Evolutionary conservation across 257 asterid species (phyloP).

Genomic region (Solanum arcanum): DNA sequence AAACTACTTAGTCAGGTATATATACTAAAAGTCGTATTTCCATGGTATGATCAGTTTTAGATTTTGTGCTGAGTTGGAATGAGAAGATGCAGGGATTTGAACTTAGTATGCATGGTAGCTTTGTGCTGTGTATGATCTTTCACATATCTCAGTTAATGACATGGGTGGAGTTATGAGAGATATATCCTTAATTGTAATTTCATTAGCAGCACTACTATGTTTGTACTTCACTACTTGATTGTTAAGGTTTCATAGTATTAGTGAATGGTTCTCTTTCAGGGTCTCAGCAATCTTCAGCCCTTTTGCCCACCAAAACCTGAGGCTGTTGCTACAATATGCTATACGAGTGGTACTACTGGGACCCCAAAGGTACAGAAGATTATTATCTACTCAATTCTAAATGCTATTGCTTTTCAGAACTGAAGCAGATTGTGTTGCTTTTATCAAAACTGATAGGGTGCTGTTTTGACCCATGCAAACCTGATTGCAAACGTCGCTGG

Average conservation of each 20-base stretch:
- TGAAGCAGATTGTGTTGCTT: neutral
- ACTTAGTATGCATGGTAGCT: neutral
- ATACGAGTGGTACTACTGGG: conserved; percentile 95
- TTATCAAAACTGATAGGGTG: conserved; percentile 45
- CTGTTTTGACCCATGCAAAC: conserved; percentile 67
- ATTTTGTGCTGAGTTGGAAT: neutral
- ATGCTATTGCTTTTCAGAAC: neutral
- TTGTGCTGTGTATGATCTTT: neutral
- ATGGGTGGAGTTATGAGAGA: neutral
- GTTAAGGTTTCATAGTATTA: neutral
- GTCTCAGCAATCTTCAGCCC: conserved; percentile 49
- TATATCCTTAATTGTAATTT: neutral
- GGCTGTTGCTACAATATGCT: conserved; percentile 78
- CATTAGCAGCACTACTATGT: neutral
- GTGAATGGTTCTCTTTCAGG: conserved; percentile 21
- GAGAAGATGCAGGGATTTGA: neutral
- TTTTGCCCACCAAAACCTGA: conserved; percentile 77
- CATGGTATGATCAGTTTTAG: neutral
- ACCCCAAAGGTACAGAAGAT: conserved; percentile 66
- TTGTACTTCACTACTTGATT: neutral
- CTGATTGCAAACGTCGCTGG: conserved; percentile 75
- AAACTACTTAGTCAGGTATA: conserved; percentile 52
- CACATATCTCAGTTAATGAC: neutral
- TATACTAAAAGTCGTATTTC: neutral
- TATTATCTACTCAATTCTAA: neutral